A percentile compares a stretch with the other conserved stretches of the same genome.
Evolutionary conservation across 23 red algal species (phyloP).

Genomic region (Gracilaria vermiculophylla): DNA sequence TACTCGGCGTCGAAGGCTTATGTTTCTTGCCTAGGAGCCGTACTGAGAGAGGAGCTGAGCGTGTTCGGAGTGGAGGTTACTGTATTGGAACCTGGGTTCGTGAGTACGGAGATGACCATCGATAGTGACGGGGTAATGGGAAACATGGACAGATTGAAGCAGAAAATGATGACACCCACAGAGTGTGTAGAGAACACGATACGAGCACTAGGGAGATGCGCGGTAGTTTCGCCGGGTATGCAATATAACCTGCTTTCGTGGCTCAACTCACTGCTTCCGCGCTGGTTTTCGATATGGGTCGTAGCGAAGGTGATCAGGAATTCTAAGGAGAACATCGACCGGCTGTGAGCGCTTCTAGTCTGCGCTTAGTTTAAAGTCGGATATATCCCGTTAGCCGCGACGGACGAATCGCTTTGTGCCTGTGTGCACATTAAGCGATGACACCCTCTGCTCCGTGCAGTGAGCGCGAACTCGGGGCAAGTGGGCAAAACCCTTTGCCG

Average conservation of each 20-base stretch:
- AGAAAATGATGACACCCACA: neutral
- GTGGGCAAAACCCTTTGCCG: neutral
- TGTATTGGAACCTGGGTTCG: slow-evolving; percentile 41
- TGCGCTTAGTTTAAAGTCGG: too few species aligned
- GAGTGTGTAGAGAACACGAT: slow-evolving; percentile 9
- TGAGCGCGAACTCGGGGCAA: too few species aligned
- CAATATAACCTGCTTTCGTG: neutral
- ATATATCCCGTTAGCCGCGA: too few species aligned
- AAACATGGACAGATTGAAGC: too few species aligned
- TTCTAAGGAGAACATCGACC: neutral
- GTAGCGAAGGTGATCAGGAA: neutral
- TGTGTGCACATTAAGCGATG: neutral
- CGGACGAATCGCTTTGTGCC: too few species aligned
- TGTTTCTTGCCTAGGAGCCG: neutral
- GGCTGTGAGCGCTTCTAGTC: neutral
- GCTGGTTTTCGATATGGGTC: neutral
- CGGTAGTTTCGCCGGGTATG: neutral
- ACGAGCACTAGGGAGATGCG: neutral
- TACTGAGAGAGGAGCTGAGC: neutral
- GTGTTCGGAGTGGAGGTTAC: neutral
- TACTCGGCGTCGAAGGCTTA: slow-evolving; percentile 46
- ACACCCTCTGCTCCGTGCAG: too few species aligned
- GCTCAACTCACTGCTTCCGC: neutral
- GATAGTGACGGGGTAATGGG: too few species aligned
- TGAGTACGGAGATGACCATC: slow-evolving; percentile 44